Base-by-base conservation (phyloP, 2,329 filamentous ascomycete species). In the Aspergillus intermedius region DNA sequence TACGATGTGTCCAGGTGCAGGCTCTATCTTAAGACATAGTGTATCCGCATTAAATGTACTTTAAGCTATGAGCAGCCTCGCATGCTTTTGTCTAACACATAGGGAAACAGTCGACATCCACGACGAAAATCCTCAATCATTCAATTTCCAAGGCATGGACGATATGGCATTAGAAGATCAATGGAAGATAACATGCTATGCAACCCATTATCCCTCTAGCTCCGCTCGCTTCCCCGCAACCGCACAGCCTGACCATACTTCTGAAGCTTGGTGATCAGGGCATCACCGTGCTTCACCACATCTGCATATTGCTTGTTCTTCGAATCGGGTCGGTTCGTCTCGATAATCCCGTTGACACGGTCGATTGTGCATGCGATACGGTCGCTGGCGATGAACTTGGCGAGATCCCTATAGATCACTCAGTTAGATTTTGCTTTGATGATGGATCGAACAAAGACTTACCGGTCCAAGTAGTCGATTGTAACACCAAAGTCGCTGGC, bases 281-380 rank as follows among this genome's bases (percentile, higher is more conserved):
- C 88, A 71, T 98, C 93, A 28, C 93, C 93, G 69, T 97, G 93
- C 75, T 93, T 93, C 53, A 98, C 90, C 34, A 97, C 90, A 62
- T 98, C 93, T 61, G 91, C 87, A 73, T 98, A 98, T 75, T 98
- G 93, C 80, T 95, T 96, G 79, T 97, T 97, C 84, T 98, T 98
- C 76, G 95, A 91, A 68, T 97, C 93, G 7, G 91, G 91, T 47
- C 93, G 82, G 75, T 96, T 96, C 41, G 93, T 98, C 79, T 97
- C 93, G 62, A 98, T 97, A 60, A 97, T 87, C 58, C 91, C 93
- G 51, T 91, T 88, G 56, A 98, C 93, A 47, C 93, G 88, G 73
- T 98, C 93, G 61, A 98, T 97, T 21, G 91, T 97, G 78, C 93
- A 97, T 46, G 91, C 85, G 64, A 98, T 91, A 60, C 91, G 86